Percentiles rank a stretch among this genome's conserved stretches.
phyloP scores from a whole-genome alignment of 495 filamentous ascomycete species.

The Halenospora varia region DNA sequence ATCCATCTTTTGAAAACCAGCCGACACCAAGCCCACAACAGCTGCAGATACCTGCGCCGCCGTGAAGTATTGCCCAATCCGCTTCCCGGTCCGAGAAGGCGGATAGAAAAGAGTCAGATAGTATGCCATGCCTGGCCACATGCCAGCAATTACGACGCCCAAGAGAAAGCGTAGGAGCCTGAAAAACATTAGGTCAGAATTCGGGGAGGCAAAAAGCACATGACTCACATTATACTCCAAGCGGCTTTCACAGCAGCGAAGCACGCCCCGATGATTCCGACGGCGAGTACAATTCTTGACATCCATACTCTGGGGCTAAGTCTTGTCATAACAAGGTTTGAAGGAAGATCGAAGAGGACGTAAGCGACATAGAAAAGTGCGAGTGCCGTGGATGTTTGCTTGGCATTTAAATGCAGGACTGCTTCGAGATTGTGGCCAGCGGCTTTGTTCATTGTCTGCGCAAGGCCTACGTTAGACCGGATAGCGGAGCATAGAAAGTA shows the following conservation, averaged over 20 bases:
- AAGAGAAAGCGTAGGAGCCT: slow-evolving; percentile 74
- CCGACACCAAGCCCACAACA: slow-evolving; percentile 84
- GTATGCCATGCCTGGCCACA: slow-evolving; percentile 96
- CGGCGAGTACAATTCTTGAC: slow-evolving; percentile 84
- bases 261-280: slow-evolving; percentile 77
- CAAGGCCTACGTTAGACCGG: slow-evolving; percentile 83
- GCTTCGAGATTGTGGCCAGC: slow-evolving; percentile 64
- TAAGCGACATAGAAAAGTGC: slow-evolving; percentile 90
- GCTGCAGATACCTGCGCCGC: slow-evolving; percentile 86
- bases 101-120: slow-evolving; percentile 92
- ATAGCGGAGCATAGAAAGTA: slow-evolving; percentile 93
- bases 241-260: slow-evolving; percentile 75
- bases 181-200: neutral
- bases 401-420: slow-evolving; percentile 60
- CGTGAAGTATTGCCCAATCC: slow-evolving; percentile 87
- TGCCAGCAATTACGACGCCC: slow-evolving; percentile 83
- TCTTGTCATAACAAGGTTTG: slow-evolving; percentile 83
- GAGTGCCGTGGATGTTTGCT: slow-evolving; percentile 76
- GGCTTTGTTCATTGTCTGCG: slow-evolving; percentile 81
- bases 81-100: slow-evolving; percentile 76
- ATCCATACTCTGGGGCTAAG: slow-evolving; percentile 88
- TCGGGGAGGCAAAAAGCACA: neutral
- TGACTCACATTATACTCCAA: slow-evolving; percentile 71
- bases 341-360: slow-evolving; percentile 84
- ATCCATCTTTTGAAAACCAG: slow-evolving; percentile 90